Evolutionary conservation across 306 rosid genomes (phyloP), one percentile per base, ranked within the genome.

Genomic region (Hippophae rhamnoides): DNA sequence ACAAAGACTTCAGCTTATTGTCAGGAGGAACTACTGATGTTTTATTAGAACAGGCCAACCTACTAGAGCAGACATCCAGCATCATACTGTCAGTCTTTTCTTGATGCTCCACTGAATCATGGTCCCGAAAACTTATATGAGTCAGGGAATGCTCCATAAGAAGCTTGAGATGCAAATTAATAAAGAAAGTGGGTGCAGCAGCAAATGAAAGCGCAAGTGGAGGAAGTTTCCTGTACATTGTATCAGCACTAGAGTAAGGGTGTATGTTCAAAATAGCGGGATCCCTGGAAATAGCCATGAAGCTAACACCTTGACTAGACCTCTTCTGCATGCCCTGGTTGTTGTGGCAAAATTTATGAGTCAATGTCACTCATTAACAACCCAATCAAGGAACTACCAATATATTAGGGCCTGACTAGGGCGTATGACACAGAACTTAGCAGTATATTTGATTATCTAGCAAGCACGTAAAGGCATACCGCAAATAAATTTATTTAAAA

Each of bases 111-210:
- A 57, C 71, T 11, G 68, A 74, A 57, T 68, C 73, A 43, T 60
- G 72, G 69, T 76, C 75, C 71, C 18, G 73, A 41, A 80, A 66
- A 74, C 76, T 67, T 62, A 85, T 50, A 65, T 58, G 78, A 72
- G 82, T 68, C 69, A 78, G 76, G 5, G 79, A 68, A 65, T 58
- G 82, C 74, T 86, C 84, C 86, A 93, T 78, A 54, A 93, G 82
- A 73, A 82, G 79, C 80, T 82, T 79, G 63, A 82, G 90, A 77
- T 88, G 99, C 85, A 93, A 72, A 69, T 81, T 69, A 65, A 93
- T 72, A 69, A 88, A 86, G 75, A 82, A 88, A 13, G 90, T 67
- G 49, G 99, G 95, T 3, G 93, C 89, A 59, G 99, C 93, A 57
- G 90, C 72, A 75, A 82, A 83, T 63, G 86, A 77, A 74, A 86